Base-by-base conservation (phyloP, 148 eudicot genomes). In the Rhododendron molle region DNA sequence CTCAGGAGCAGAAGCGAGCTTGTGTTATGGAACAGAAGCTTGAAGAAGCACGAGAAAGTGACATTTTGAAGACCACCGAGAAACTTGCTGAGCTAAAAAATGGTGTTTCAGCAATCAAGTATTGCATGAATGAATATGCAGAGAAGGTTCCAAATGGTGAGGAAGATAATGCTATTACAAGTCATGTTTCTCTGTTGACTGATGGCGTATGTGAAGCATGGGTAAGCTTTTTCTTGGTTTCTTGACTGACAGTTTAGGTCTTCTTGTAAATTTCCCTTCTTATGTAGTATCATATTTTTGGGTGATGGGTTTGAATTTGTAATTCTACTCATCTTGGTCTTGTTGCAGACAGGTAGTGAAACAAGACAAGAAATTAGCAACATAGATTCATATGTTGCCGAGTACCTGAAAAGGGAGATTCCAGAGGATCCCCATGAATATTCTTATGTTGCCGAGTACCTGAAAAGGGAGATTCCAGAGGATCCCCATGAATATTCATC, bases 51-150 rank as follows among this genome's bases (percentile, higher is more conserved):
- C 90, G 92, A 34, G 87, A 88, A 76, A 76, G 72, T 81, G 87
- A 86, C 43, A 89, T 93, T 54, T 85, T 87, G 83, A 85, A 86
- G 82, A 86, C 93, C 18, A 88, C 85, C 36, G 93, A 92, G 87
- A 91, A 88, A 86, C 87, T 93, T 23, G 49, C 79, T 73, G 92
- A 93, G 91, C 87, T 93, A 47, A 90, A 87, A 81, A 21, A 40
- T 60, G 94, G 92, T 26, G 91, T 94, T 83, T 91, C 92, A 71
- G 78, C 83, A 34, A 87, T 93, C 28, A 87, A 82, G 81, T 88
- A 86, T 80, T 87, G 90, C 85, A 83, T 94, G 81, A 80, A 85
- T 84, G 87, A 87, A 38, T 89, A 85, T 87, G 79, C 78, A 78
- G 83, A 80, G 80, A 80, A 81, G 83, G 84, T 40, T 80, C 81